Conservation (phyloP, 768 basidiomycete species). For the Lyophyllum shimeji region DNA sequence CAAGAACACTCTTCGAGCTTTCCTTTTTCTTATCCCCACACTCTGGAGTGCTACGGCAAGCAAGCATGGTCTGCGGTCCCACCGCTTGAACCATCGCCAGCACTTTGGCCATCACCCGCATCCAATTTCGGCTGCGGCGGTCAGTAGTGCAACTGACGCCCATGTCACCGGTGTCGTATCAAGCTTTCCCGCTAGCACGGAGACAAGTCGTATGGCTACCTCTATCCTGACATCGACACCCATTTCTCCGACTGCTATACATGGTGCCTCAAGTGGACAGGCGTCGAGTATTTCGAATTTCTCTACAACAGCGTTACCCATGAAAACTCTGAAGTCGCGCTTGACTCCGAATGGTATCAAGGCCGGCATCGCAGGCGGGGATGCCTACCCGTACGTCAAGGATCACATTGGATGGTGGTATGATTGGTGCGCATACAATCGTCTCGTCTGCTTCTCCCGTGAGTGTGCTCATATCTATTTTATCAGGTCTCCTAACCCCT, state of each 20-base stretch:
- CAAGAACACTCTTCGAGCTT: not conserved
- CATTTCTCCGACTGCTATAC: not conserved
- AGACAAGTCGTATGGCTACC: slow-evolving; percentile 6
- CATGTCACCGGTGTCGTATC: not conserved
- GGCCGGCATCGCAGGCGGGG: slow-evolving; percentile 46
- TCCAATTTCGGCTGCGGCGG: not conserved
- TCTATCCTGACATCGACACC: not conserved
- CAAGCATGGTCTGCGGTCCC: slow-evolving; percentile 6
- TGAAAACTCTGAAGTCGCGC: slow-evolving; percentile 12
- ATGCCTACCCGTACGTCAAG: slow-evolving; percentile 37
- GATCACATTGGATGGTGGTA: slow-evolving; percentile 51
- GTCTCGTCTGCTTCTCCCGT: not conserved
- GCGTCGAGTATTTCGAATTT: not conserved
- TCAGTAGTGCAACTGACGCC: not conserved
- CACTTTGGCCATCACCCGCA: slow-evolving; percentile 6
- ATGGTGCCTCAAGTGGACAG: not conserved
- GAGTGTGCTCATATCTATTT: not conserved
- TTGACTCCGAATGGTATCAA: slow-evolving; percentile 44
- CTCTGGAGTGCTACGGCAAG: slow-evolving; percentile 17
- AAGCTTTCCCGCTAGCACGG: not conserved
- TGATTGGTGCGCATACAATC: slow-evolving; percentile 38
- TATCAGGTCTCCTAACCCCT: slow-evolving; percentile 40
- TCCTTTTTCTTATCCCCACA: slow-evolving; percentile 12
- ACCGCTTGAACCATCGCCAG: slow-evolving; percentile 14
- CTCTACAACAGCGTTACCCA: slow-evolving; percentile 7